Evolutionary conservation across 148 eudicot genomes (phyloP).

Genomic region (Beta vulgaris): DNA sequence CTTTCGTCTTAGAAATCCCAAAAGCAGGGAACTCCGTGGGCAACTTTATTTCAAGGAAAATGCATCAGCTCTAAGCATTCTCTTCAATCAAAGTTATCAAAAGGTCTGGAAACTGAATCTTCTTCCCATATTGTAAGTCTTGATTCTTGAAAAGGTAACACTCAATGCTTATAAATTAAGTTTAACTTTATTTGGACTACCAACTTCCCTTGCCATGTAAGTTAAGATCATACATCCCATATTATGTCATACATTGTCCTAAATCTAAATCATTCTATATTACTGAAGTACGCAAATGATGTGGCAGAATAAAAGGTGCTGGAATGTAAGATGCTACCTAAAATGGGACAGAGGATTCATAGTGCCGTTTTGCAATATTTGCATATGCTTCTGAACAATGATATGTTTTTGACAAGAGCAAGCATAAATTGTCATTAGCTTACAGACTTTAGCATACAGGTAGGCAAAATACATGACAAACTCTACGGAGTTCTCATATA

Average conservation of each 20-base stretch:
- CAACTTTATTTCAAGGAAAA: too few relatives aligned
- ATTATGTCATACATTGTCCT: too few relatives aligned
- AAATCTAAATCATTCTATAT: not conserved
- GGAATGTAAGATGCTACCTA: not conserved
- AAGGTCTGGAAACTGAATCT: too few relatives aligned
- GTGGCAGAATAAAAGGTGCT: not conserved
- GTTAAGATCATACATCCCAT: not conserved
- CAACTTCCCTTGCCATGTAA: not conserved
- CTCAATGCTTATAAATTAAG: too few relatives aligned
- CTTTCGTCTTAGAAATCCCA: too few relatives aligned
- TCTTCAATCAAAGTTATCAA: too few relatives aligned
- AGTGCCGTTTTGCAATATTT: not conserved
- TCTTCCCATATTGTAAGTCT: too few relatives aligned
- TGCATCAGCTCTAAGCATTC: too few relatives aligned
- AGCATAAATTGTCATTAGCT: not conserved
- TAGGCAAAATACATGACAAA: not conserved
- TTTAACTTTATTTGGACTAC: not conserved
- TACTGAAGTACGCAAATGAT: not conserved
- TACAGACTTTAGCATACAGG: not conserved
- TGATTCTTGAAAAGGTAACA: too few relatives aligned
- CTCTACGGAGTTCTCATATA: not conserved
- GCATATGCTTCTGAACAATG: not conserved
- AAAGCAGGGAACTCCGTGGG: too few relatives aligned
- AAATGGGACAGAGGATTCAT: not conserved
- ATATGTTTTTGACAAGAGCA: not conserved